Percentiles rank a stretch among this genome's conserved stretches.
These are phyloP conservation scores for Eucalyptus curtisii DNA, from an alignment of 345 rosid species.

Conservation along the genomic window DNA sequence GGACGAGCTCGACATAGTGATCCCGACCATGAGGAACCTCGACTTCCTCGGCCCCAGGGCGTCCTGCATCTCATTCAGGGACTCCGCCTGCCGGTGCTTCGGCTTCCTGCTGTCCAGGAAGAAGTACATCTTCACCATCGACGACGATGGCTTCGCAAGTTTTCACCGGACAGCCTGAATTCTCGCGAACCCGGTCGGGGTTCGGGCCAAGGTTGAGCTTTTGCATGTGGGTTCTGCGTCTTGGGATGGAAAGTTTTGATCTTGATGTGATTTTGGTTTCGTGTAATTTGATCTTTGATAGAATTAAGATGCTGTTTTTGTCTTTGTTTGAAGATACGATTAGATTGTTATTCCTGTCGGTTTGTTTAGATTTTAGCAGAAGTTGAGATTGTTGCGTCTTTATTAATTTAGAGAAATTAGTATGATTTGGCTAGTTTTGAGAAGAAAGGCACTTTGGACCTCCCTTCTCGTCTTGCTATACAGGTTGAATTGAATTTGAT, in stretches of 20 bases:
- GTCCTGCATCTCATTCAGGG: too few species aligned
- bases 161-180: neutral
- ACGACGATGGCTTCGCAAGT: neutral
- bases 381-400: too few species aligned
- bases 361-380: too few species aligned
- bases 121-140: too few species aligned
- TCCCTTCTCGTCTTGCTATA: neutral
- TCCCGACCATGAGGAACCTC: too few species aligned
- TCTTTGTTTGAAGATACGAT: neutral
- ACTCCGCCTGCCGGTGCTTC: too few species aligned
- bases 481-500: neutral
- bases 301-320: neutral
- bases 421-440: neutral
- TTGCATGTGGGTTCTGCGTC: neutral
- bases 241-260: neutral
- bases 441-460: neutral
- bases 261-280: neutral
- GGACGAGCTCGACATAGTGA: too few species aligned
- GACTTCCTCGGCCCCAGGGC: too few species aligned
- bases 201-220: neutral
- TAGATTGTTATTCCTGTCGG: neutral
- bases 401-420: fast-evolving
- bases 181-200: neutral
- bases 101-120: too few species aligned
- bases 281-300: neutral